Conservation (phyloP, 192 early-diverging fungal genomes). For the Mortierella hygrophila region DNA sequence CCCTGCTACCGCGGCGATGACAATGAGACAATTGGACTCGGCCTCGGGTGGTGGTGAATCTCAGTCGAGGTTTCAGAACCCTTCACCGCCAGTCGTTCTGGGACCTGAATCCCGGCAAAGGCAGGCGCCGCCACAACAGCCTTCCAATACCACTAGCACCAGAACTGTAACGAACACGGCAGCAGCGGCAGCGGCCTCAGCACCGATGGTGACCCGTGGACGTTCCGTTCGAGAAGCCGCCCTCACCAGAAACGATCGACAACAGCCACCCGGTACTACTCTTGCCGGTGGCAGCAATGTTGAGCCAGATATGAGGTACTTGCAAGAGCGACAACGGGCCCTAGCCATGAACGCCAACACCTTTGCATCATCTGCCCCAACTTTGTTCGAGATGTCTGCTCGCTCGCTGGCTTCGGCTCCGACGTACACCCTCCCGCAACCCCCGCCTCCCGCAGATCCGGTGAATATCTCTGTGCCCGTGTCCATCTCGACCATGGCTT, state of each 20-base stretch:
- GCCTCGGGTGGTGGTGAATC: too few species aligned
- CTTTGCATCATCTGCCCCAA: background rate
- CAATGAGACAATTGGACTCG: background rate
- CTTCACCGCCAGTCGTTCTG: background rate
- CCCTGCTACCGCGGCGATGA: background rate
- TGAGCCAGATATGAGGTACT: background rate
- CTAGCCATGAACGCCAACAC: background rate
- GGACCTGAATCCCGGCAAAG: background rate
- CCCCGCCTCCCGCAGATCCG: background rate
- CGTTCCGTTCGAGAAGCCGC: background rate
- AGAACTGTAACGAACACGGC: background rate
- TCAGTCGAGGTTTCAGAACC: background rate
- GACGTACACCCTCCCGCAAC: background rate
- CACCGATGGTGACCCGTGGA: background rate
- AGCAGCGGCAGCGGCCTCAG: background rate
- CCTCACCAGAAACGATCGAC: background rate
- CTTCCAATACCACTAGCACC: background rate
- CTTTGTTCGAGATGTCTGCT: background rate
- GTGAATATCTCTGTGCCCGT: background rate
- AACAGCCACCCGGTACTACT: background rate
- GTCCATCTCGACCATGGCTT: too few species aligned
- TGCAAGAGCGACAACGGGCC: background rate
- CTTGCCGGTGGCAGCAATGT: background rate
- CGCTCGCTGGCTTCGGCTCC: background rate
- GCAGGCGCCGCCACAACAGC: too few species aligned